A percentile compares a stretch with the other conserved stretches of the same genome.
Conservation (phyloP, 306 rosid species). For the Corylus americana region DNA sequence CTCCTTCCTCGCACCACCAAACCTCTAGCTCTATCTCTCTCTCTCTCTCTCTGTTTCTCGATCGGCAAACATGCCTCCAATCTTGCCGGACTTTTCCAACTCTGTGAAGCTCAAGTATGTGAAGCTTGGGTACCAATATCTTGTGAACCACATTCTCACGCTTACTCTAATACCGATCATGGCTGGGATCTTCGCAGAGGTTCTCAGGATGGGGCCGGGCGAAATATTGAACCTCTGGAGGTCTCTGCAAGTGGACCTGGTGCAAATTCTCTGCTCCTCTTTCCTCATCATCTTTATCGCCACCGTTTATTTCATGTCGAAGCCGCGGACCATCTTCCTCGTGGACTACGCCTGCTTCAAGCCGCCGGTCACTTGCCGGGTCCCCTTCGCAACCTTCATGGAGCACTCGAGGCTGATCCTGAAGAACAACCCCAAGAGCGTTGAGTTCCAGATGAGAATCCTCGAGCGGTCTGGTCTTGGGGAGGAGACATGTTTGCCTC, state of each 20-base stretch:
- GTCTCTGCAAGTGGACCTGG: conserved; percentile 62
- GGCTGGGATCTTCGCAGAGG: conserved; percentile 42
- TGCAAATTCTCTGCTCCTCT: conserved; percentile 75
- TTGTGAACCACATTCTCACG: conserved; percentile 85
- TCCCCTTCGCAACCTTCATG: conserved; percentile 95
- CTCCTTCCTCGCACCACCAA: conserved; percentile 17
- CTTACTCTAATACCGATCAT: conserved; percentile 79
- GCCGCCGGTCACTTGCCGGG: conserved; percentile 84
- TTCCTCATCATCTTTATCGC: conserved; percentile 70
- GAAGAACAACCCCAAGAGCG: conserved; percentile 74
- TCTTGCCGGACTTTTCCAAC: conserved; percentile 71
- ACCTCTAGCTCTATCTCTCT: neutral
- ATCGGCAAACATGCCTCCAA: conserved; percentile 55
- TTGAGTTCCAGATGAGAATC: conserved; percentile 86
- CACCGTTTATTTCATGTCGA: conserved; percentile 86
- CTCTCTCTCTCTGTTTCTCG: neutral
- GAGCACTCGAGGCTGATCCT: conserved; percentile 83
- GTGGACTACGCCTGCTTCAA: conserved; percentile 93
- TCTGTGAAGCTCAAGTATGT: conserved; percentile 93
- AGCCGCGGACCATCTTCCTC: conserved; percentile 75
- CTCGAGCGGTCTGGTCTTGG: conserved; percentile 94
- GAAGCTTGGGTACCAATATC: conserved; percentile 90
- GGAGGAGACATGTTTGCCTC: conserved; percentile 82
- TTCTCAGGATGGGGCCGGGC: conserved; percentile 64
- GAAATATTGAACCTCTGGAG: conserved; percentile 63